Evolutionary conservation across 2,329 filamentous ascomycete genomes (phyloP), one percentile per base, ranked within the genome.

Genomic region (Chlorencoelia australis): DNA sequence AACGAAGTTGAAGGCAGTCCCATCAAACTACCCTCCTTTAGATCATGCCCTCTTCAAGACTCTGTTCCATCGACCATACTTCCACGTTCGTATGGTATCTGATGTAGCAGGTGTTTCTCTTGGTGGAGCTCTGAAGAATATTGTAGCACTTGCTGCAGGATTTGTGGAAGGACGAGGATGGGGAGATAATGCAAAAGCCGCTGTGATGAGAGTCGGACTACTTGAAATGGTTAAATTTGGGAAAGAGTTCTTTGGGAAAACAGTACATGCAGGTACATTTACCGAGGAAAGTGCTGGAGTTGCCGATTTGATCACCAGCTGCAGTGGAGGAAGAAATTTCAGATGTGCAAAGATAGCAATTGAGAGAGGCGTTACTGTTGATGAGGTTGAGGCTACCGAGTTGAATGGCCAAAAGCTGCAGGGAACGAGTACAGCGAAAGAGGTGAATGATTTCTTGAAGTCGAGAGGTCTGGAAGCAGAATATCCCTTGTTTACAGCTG

Each of bases 161-260:
- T 98, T 94, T 60, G 87, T 96, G 29, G 86, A 94, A 47, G 91
- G 91, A 22, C 75, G 89, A 43, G 89, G 89, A 47, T 98, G 91
- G 89, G 91, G 91, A 54, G 88, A 96, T 67, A 98, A 96, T 51
- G 89, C 89, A 48, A 96, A 98, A 67, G 87, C 91, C n/a, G 91
- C 91, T 30, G 80, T 98, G 42, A 96, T 98, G 86, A 83, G 91
- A 27, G 82, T 96, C 14, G 91, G 91, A 6, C 75, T 98, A 30
- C 71, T 95, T 51, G 91, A 98, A 64, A 94, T 95, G 81, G 86
- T 96, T 54, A 82, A 83, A 57, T 98, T 98, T 50, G 89, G 89
- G 47, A 86, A 88, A 60, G 77, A 82, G 51, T 98, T 96, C 68
- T 98, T 96, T 58, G 75, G 77, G 13, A 73, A 88, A 52, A 84